Evolutionary conservation across 2,329 filamentous ascomycete species (phyloP), one percentile per base, ranked within the genome.

Genomic region (Rutstroemia sp.): DNA sequence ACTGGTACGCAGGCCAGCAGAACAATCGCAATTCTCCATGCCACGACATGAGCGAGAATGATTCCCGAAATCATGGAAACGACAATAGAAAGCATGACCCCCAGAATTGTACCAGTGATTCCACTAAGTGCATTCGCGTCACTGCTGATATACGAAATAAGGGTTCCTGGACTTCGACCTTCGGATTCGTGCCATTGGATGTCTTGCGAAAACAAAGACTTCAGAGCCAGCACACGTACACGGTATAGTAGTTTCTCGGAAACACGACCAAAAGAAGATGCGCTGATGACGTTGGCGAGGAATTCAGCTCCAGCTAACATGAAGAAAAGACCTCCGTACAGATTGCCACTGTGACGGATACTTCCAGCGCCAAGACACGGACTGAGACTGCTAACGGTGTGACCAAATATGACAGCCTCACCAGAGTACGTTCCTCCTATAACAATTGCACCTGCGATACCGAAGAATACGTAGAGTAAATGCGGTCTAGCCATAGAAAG

Each of bases 21-120:
- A 21, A 90, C 86, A 10, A 91, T 69, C 0, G 86, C 86, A 56
- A 91, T 88, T 66, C 81, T 86, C 87, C 87, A 91, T 4, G 84
- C 83, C 49, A 90, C 75, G 47, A 88, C 81, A 60, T 88, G 85
- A 0, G 86, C 82, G 10, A 90, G 67, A 34, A 86, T 79, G 53
- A 90, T 83, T 2, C 83, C 85, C 0, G 79, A 80, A 9, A 88
- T 62, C 42, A 90, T 81, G 68, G 87, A 90, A 61, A 90, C 77
- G 3, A 78, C 65, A 23, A 88, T 86, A 0, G 85, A 83, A 58
- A 88, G 82, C 39, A 87, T 71, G 0, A 82, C 86, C 7, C 86
- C 86, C 54, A 90, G 75, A 44, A 87, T 83, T 2, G 83, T 86
- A 10, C 87, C 87, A 58, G 81, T 87, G 62, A 90, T 77, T 0